Base-by-base conservation (phyloP, 1,139 yeast genomes). In the Ashbya aceris region DNA sequence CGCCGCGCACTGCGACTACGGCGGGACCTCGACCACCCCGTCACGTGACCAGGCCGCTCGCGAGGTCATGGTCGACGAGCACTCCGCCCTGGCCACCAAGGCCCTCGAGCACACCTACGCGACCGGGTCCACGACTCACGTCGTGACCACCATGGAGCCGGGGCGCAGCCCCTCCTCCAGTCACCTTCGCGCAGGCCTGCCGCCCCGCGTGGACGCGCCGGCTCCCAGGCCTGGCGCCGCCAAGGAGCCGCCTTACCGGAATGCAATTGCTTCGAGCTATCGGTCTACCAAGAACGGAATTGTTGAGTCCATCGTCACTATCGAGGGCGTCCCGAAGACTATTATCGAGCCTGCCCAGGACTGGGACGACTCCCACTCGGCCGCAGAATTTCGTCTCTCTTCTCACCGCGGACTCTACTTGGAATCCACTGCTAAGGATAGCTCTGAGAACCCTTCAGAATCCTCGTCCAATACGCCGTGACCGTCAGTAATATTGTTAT, bases 311-410 rank as follows among this genome's bases (percentile, higher is more conserved):
- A 81, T 86, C n/a, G 77, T 86, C 30, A 83, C 82, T 43, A 84
- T 83, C 20, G 79, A 81, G 53, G 96, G 96, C 42, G 85, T 85
- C 12, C 81, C 78, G 54, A 87, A 87, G 67, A 85, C 94, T 6
- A 83, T 87, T 49, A 86, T 87, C 57, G 89, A 81, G 54, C 60
- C 63, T 13, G 54, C 62, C 2, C 53, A 54, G 30, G 52, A 55
- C 39, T 56, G 53, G 52, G 58, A 55, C 36, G 53, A 52, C 29
- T 47, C 49, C 23, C 23, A 17, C 23, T 17, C 23, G 23, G 23
- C 23, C 23, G 23, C 23, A 17, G 23, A 17, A 17, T 17, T 17
- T 17, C 23, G 23, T 17, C 23, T 17, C 5, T 17, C 23, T 17
- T 17, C 23, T 17, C 23, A 17, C 23, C 23, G 23, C 23, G 23